phyloP scores from a whole-genome alignment of 2,329 filamentous ascomycete genomes.

The Colletotrichum endophyticum region DNA sequence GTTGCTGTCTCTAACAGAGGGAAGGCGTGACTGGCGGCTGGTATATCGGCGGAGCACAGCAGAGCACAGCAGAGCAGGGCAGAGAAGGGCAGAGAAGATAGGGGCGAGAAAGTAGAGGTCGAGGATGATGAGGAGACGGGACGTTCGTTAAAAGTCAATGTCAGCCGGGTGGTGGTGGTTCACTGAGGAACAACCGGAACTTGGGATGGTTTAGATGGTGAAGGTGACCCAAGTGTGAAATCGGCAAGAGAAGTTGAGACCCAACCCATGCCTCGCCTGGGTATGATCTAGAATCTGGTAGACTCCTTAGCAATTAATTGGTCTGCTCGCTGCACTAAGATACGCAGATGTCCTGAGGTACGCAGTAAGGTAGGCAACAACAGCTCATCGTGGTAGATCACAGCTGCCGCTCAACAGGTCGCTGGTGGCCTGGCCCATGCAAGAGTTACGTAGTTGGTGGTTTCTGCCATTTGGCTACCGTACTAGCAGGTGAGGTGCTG shows the following conservation, averaged over 20 bases:
- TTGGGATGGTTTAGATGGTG: neutral
- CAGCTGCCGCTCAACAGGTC: neutral
- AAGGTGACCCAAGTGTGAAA: neutral
- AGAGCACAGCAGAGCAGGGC: neutral
- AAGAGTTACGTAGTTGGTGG: conserved; percentile 14
- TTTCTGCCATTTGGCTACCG: neutral
- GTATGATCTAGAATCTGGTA: neutral
- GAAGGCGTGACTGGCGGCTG: neutral
- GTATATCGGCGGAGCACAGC: neutral
- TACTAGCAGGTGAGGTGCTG: neutral
- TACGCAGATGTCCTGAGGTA: neutral
- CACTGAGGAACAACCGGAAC: conserved; percentile 6
- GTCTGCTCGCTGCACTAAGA: neutral
- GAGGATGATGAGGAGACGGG: neutral
- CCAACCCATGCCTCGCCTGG: neutral
- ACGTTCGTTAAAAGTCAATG: neutral
- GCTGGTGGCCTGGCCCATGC: conserved; percentile 2
- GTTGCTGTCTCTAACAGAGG: neutral
- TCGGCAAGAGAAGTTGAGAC: neutral
- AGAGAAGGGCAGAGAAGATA: neutral
- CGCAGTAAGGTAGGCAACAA: neutral
- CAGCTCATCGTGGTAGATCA: neutral
- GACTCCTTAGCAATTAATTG: conserved; percentile 10
- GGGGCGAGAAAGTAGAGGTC: neutral
- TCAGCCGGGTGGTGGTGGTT: neutral